phyloP scores from a whole-genome alignment of 768 basidiomycete species.

The Nidula microcarpa region DNA sequence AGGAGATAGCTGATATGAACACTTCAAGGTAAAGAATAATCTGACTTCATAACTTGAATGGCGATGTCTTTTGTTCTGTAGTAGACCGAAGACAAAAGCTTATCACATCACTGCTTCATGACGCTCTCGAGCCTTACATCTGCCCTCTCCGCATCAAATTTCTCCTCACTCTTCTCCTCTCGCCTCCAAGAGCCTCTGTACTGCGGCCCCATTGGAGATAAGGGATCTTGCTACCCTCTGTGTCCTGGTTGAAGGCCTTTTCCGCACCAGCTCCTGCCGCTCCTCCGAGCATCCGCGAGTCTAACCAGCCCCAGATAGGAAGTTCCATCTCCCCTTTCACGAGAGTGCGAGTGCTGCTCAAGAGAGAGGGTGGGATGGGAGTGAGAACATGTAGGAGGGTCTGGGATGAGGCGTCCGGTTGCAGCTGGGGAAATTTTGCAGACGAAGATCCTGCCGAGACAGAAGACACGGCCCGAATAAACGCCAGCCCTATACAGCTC shows the following conservation, averaged over 20 bases:
- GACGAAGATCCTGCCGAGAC: background rate
- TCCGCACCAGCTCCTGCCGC: constrained; percentile 15
- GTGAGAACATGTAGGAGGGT: constrained; percentile 71
- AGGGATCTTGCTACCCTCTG: constrained; percentile 55
- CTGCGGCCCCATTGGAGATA: constrained; percentile 77
- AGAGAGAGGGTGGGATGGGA: constrained; percentile 52
- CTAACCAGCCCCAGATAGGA: constrained; percentile 85
- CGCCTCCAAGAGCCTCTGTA: constrained; percentile 63
- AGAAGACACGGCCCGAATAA: constrained; percentile 54
- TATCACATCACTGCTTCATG: no score
- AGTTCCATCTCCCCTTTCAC: constrained; percentile 89
- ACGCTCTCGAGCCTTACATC: constrained; percentile 30
- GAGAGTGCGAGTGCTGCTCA: constrained; percentile 45
- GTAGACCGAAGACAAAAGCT: no score
- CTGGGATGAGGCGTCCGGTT: constrained; percentile 13
- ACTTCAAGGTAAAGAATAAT: no score
- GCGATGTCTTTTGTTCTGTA: no score
- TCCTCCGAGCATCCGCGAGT: constrained; percentile 39
- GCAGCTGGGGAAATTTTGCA: background rate
- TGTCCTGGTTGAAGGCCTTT: constrained; percentile 34
- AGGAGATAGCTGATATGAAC: no score
- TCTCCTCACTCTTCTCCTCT: constrained; percentile 69
- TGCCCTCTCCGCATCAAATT: constrained; percentile 87
- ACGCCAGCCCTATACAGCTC: constrained; percentile 69
- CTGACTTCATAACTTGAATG: no score